Conservation (phyloP, 2,329 filamentous ascomycete species). For the Pseudogymnoascus sp. region DNA sequence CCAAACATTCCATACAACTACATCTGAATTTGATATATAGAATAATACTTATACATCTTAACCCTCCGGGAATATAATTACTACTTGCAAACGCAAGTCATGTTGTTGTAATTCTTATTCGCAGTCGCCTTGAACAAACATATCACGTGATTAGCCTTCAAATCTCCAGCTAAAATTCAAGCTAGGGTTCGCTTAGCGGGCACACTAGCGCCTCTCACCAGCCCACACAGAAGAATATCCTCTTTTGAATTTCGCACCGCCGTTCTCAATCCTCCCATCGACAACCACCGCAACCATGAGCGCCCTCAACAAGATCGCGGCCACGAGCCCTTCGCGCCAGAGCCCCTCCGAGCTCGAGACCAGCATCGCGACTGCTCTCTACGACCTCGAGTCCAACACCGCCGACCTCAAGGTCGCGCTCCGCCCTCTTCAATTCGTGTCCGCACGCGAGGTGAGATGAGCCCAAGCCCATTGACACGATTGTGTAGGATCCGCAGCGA, state of each 20-base stretch:
- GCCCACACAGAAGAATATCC: background rate
- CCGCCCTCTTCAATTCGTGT: slow-evolving; percentile 96
- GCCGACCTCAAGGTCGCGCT: slow-evolving; percentile 94
- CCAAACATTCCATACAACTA: background rate
- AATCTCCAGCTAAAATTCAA: background rate
- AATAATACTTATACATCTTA: background rate
- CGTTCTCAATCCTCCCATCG: slow-evolving; percentile 4
- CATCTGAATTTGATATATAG: background rate
- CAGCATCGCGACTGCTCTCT: slow-evolving; percentile 92
- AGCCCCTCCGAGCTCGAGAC: slow-evolving; percentile 97
- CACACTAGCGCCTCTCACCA: background rate
- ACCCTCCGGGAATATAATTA: background rate
- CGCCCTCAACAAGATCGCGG: slow-evolving; percentile 94
- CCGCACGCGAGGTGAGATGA: slow-evolving; percentile 91
- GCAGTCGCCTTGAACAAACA: background rate
- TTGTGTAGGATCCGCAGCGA: slow-evolving; percentile 6
- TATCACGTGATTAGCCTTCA: background rate
- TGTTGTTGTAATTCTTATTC: background rate
- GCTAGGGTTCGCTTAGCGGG: background rate
- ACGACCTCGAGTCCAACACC: slow-evolving; percentile 99
- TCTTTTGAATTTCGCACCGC: background rate
- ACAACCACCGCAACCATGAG: slow-evolving; percentile 46
- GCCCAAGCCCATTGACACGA: background rate
- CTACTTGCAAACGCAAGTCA: background rate
- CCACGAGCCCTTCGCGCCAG: slow-evolving; percentile 91